Base-by-base conservation (phyloP, 306 rosid species). In the Trifolium pratense region DNA sequence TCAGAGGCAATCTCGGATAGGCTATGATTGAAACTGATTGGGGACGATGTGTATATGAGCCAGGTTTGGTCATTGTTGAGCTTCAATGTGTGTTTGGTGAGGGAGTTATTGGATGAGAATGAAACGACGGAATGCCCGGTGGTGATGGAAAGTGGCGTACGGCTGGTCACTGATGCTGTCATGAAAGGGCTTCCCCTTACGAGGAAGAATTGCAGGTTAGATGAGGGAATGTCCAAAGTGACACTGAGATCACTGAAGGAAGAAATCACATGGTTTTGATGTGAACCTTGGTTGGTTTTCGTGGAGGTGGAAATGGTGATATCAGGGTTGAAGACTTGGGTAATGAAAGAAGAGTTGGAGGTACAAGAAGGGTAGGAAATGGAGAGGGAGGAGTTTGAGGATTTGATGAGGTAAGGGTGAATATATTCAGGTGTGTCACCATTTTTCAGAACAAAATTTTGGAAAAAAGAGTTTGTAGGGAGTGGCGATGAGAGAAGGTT, bases 391-490 rank as follows among this genome's bases (percentile, higher is more conserved):
- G 90, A 83, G 68, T 74, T 72, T 9, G 91, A 51, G 65, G 98
- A 75, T 82, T 88, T 91, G 70, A 89, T 46, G 63, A 86, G 90
- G 75, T 91, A 93, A 1, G 98, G 98, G 68, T 93, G 98, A 68
- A 93, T 62, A 70, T 89, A 93, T 13, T 91, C 97, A 0, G 89
- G 90, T 25, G 70, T 79, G 40, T 85, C 91, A 2, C 96, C 98
- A 60, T 93, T 85, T 79, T 87, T 60, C 1, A 93, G 86, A 75
- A 82, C 88, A 48, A 62, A 85, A 81, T 91, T 91, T 72, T 91
- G 98, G 85, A 91, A 93, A 86, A 89, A 93, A 9, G 98, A 84
- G 78, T 88, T 91, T 0, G 97, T 93, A 46, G 97, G 97, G 17
- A 91, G 92, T 1, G 98, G 96, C 53, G 83, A 49, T 16, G 88